Percentiles rank a stretch among this genome's conserved stretches.
Evolutionary conservation across 768 basidiomycete genomes (phyloP).

Genomic region (Amanita inopinata): DNA sequence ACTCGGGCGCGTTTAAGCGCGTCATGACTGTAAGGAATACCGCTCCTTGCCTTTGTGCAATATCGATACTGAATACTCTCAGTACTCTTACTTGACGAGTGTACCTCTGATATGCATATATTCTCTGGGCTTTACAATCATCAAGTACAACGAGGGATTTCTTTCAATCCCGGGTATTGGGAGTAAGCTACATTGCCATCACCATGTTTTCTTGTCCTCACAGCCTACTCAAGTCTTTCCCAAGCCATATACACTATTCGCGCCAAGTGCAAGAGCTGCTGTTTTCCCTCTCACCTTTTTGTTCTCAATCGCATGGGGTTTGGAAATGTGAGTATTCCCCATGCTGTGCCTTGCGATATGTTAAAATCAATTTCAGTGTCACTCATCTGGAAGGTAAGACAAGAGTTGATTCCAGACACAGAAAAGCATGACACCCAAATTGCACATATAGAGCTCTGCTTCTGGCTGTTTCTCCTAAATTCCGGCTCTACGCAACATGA

Average conservation of each 20-base stretch:
- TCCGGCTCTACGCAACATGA: conserved; percentile 50
- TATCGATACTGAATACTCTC: background rate
- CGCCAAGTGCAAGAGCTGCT: conserved; percentile 28
- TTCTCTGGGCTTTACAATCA: conserved; percentile 51
- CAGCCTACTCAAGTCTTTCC: conserved; percentile 40
- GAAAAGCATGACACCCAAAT: conserved; percentile 5
- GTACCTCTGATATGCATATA: conserved; percentile 53
- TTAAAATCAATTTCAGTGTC: conserved; percentile 33
- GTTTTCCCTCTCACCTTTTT: conserved; percentile 59
- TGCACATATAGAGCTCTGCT: conserved; percentile 56
- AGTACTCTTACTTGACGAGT: conserved; percentile 66
- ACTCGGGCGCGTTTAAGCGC: conserved; percentile 73
- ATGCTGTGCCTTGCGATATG: background rate
- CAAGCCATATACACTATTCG: conserved; percentile 55
- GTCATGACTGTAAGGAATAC: conserved; percentile 77
- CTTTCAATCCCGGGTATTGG: conserved; percentile 32
- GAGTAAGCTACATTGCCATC: conserved; percentile 31
- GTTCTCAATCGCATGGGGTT: conserved; percentile 58
- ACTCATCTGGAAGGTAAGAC: conserved; percentile 67
- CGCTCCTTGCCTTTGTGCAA: background rate
- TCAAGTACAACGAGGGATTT: conserved; percentile 71
- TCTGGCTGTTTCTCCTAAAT: conserved; percentile 80
- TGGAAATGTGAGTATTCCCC: conserved; percentile 54
- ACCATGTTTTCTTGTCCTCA: background rate
- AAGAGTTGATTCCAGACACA: background rate